Base-by-base conservation (phyloP, 352 stramenopile species). In the Phytophthora idaei region DNA sequence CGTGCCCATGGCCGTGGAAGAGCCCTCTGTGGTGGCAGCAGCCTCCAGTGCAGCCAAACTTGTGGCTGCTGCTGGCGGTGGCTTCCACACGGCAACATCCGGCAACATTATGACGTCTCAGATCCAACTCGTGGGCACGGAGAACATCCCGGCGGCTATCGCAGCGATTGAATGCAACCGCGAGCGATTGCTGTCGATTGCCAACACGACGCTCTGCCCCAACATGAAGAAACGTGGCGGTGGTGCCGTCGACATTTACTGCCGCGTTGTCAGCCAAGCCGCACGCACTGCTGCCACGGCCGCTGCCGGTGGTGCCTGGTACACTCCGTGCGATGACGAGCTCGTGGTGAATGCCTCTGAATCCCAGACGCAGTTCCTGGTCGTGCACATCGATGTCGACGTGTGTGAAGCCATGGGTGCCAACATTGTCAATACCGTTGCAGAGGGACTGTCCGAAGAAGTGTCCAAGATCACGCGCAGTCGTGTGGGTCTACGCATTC, bases 361-460 rank as follows among this genome's bases (percentile, higher is more conserved):
- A 1, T 36, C 58, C n/a, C 55, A 67, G 47, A 68, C 70, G n/a
- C 64, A 84, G 58, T 92, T 87, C 53, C 57, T 94, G 37, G 76
- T 96, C 21, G 87, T 94, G n/a, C 89, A 96, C 71, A 82, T 95
- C 17, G 87, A 95, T 55, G 86, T 96, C 21, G 87, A 96, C 55
- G 85, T 94, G 48, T 94, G 89, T 51, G 89, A 96, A 76, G 89
- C 89, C 42, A 96, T 96, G 89, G 89, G 89, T 31, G 89, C 89
- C 41, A 96, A 96, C 67, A 87, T 95, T 49, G 89, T 96, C 65
- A 96, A 96, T 71, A 95, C 89, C 4, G 85, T 96, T 21, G 85
- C 85, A 5, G 89, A 96, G 56, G 87, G 87, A 4, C 68, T 95
- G 12, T 90, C 85, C 37, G 81, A 76, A 63, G 83, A 94, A 78